Conservation (phyloP, 148 eudicot species). For the Vaccinium darrowii region DNA sequence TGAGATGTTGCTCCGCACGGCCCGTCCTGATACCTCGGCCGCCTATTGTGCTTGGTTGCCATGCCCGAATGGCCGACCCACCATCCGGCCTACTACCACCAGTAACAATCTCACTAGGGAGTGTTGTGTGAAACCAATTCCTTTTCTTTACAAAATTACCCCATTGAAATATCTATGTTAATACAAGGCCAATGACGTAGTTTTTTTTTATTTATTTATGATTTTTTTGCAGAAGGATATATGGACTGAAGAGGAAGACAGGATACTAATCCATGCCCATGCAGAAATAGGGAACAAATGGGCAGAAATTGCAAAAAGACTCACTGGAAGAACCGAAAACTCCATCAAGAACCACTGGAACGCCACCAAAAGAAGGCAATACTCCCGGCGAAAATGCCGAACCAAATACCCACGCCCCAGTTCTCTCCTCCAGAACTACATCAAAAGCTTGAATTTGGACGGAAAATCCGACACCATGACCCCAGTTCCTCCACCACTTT, state of each 20-base stretch:
- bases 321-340: constrained; percentile 81
- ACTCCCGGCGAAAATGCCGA: constrained; percentile 54
- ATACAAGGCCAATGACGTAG: neutral
- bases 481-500: neutral
- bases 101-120: no score
- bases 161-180: no score
- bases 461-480: neutral
- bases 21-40: no score
- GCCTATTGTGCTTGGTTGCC: no score
- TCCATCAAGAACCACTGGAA: constrained; percentile 94
- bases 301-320: constrained; percentile 80
- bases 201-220: neutral
- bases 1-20: no score
- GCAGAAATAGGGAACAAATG: constrained; percentile 78
- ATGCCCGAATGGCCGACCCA: no score
- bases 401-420: constrained; percentile 57
- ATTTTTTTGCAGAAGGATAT: constrained; percentile 54
- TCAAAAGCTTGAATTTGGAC: constrained; percentile 57
- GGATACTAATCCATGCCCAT: constrained; percentile 58
- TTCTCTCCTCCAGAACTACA: constrained; percentile 67
- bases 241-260: constrained; percentile 93
- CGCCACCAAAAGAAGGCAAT: constrained; percentile 82
- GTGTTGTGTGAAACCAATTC: no score
- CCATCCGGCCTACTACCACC: no score
- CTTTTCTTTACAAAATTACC: no score